Evolutionary conservation across 805 yeast genomes (phyloP), one percentile per base, ranked within the genome.

Genomic region (Myxozyma melibiosi): DNA sequence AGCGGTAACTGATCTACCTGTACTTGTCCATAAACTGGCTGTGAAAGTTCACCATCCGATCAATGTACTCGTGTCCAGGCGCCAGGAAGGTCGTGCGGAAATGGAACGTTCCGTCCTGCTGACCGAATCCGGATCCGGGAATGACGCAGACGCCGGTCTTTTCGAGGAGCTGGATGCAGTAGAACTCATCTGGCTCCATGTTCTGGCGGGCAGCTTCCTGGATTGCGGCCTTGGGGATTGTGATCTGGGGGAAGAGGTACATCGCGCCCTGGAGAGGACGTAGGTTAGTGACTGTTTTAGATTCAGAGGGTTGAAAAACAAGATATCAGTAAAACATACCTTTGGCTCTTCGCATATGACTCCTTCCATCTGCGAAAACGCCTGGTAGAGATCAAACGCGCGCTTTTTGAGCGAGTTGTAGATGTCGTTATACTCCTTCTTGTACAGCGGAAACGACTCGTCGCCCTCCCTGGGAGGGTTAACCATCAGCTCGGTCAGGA

Each of bases 121-220:
- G 99, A 31, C 98, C 97, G 68, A 94, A 94, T 0, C 99, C 99
- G 33, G 90, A 84, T 35, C 99, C 99, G 28, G 99, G 98, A 62
- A 94, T 95, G 43, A 96, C 89, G 74, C 99, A 94, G 60, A 94
- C 90, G 66, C 99, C 99, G 5, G 99, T 90, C 45, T 75, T 72
- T 64, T 92, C 92, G 65, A 94, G 78, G 57, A 94, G 77, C 65
- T 86, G 85, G 70, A 86, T 78, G 73, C 97, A 91, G 76, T 94
- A 94, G 64, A 87, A 83, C 70, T 88, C 97, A 71, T 94, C 99
- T 22, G 96, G 86, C 40, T 80, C 75, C 66, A 82, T 68, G 24
- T 81, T 82, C 30, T 70, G 67, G 53, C 77, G 76, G 52, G 77
- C 74, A 28, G 97, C 96, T 41, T 77, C 78, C 25, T 76, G 76